These are phyloP conservation scores for Amaranthus cruentus DNA, from an alignment of 148 eudicot species.

Conservation along the genomic window DNA sequence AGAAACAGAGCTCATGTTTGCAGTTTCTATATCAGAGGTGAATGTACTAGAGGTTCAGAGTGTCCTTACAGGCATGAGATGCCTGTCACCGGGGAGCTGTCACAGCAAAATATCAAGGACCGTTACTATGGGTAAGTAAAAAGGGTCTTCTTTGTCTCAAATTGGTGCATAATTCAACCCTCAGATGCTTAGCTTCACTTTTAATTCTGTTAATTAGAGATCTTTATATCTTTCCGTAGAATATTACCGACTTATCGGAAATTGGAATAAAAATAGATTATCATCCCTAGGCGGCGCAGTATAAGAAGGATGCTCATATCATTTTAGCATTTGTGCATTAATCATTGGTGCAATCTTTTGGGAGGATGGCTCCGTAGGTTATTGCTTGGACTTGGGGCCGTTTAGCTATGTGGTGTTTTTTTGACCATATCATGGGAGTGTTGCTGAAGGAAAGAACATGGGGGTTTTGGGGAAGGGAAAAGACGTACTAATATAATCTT, in stretches of 20 bases:
- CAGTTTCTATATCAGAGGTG: conserved; percentile 86
- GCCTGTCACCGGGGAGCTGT: conserved; percentile 90
- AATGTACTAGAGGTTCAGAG: conserved; percentile 98
- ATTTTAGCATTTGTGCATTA: neutral
- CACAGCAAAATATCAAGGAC: conserved; percentile 95
- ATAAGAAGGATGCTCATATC: too few relatives aligned
- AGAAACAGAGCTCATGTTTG: conserved; percentile 96
- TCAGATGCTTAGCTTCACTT: too few relatives aligned
- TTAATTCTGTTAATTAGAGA: too few relatives aligned
- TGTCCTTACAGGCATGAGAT: conserved; percentile 98
- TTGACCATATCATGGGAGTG: neutral
- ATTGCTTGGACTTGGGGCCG: neutral
- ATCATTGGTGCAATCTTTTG: neutral
- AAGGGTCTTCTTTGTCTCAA: neutral
- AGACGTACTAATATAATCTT: neutral
- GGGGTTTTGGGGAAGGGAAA: neutral
- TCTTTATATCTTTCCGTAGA: too few relatives aligned
- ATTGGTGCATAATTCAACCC: too few relatives aligned
- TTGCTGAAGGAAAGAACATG: neutral
- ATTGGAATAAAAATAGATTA: too few relatives aligned
- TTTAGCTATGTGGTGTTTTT: neutral
- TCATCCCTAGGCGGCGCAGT: too few relatives aligned
- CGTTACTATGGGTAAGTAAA: conserved; percentile 88
- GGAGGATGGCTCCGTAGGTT: neutral
- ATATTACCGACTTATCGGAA: too few relatives aligned